phyloP scores from a whole-genome alignment of 148 eudicot species.

The Vaccinium corymbosum region DNA sequence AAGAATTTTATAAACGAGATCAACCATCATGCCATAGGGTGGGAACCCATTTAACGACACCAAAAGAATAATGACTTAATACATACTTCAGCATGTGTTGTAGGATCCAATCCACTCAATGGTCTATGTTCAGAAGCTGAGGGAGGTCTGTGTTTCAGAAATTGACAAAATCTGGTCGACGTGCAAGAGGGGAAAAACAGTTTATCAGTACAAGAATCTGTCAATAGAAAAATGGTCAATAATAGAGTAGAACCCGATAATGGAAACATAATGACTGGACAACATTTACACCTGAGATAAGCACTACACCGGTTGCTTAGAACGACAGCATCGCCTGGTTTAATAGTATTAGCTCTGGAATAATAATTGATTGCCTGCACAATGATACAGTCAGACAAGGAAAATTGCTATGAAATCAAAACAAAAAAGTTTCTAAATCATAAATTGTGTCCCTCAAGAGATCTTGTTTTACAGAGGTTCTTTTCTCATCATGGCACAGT shows the following conservation, averaged over 20 bases:
- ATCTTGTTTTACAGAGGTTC: not conserved
- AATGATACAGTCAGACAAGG: slow-evolving; percentile 8
- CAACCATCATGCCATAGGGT: not conserved
- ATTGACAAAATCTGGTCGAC: slow-evolving; percentile 57
- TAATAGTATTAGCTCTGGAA: slow-evolving; percentile 73
- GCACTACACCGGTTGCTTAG: slow-evolving; percentile 92
- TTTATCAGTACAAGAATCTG: not conserved
- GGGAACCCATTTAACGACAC: not conserved
- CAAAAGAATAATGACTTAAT: not conserved
- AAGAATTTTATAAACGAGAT: not conserved
- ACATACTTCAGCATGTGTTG: slow-evolving; percentile 84
- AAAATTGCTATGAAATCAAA: not conserved
- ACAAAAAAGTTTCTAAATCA: not conserved
- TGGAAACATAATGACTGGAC: slow-evolving; percentile 12
- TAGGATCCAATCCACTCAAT: slow-evolving; percentile 86
- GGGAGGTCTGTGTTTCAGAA: slow-evolving; percentile 68
- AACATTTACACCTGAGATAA: slow-evolving; percentile 60
- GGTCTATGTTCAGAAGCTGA: slow-evolving; percentile 75
- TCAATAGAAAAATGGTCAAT: not conserved
- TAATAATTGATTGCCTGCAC: slow-evolving; percentile 75
- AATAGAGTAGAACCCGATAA: not conserved
- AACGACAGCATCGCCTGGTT: slow-evolving; percentile 68
- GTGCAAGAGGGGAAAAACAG: not conserved
- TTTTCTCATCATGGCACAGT: not conserved
- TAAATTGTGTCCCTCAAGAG: not conserved